Conservation (phyloP, 2,329 filamentous ascomycete genomes). For the Alternaria hordeiaustralica region DNA sequence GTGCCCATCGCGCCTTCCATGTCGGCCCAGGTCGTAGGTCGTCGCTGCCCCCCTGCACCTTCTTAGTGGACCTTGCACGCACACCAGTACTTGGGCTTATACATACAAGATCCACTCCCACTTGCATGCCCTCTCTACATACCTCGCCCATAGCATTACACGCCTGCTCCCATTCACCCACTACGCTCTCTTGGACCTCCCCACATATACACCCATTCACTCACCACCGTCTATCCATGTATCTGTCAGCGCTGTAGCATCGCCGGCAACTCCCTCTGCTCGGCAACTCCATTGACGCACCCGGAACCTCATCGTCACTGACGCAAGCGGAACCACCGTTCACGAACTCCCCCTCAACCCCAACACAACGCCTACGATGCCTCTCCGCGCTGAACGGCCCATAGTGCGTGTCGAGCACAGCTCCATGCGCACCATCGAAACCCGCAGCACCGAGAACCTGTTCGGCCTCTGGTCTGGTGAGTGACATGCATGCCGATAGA, state of each 20-base stretch:
- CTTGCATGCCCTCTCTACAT: slow-evolving; percentile 1
- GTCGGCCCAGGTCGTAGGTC: slow-evolving; percentile 20
- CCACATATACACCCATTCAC: background rate
- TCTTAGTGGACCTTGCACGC: slow-evolving; percentile 9
- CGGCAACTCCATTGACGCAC: slow-evolving; percentile 32
- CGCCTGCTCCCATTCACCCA: background rate
- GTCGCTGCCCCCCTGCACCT: slow-evolving; percentile 20
- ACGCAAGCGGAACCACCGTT: slow-evolving; percentile 12
- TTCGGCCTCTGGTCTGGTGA: slow-evolving; percentile 97
- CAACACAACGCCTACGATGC: slow-evolving; percentile 64
- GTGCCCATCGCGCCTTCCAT: slow-evolving; percentile 25
- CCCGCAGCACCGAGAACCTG: slow-evolving; percentile 87
- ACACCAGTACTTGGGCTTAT: slow-evolving; percentile 21
- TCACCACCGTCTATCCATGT: slow-evolving; percentile 22
- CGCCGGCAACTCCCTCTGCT: slow-evolving; percentile 28
- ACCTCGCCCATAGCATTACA: slow-evolving; percentile 13
- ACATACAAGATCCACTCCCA: slow-evolving; percentile 29
- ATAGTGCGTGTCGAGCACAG: slow-evolving; percentile 90
- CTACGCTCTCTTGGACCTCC: background rate
- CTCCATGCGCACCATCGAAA: slow-evolving; percentile 94
- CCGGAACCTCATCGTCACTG: slow-evolving; percentile 18
- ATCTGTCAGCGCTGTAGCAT: slow-evolving; percentile 25
- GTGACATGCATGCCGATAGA: slow-evolving; percentile 47
- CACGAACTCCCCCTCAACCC: background rate
- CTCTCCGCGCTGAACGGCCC: slow-evolving; percentile 80